phyloP scores from a whole-genome alignment of 768 basidiomycete species.

The Crepidotus variabilis region DNA sequence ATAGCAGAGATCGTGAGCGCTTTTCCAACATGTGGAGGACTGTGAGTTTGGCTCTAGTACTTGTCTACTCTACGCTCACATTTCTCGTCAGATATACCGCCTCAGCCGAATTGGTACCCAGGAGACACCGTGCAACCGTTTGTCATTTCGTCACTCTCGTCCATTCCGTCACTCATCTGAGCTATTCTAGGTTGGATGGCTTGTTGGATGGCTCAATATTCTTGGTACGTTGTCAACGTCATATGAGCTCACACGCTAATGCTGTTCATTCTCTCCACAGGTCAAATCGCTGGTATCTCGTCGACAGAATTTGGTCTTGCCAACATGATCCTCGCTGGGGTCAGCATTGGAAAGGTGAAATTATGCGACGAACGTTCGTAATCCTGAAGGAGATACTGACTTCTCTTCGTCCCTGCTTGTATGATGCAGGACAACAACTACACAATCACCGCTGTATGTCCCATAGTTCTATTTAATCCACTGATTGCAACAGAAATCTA shows the following conservation, averaged over 20 bases:
- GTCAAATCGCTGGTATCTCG: conserved; percentile 81
- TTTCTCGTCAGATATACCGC: conserved; percentile 61
- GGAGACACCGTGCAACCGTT: conserved; percentile 60
- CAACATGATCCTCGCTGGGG: conserved; percentile 79
- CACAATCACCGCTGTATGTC: conserved; percentile 45
- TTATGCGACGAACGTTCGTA: not conserved
- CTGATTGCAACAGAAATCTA: not conserved
- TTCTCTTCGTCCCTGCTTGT: not conserved
- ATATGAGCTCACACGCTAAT: not conserved
- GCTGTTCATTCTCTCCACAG: conserved; percentile 24
- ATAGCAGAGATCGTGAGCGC: conserved; percentile 79
- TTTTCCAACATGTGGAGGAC: conserved; percentile 69
- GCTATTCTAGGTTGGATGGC: conserved; percentile 56
- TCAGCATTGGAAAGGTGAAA: conserved; percentile 50
- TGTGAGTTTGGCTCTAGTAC: conserved; percentile 48
- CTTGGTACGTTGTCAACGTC: conserved; percentile 40
- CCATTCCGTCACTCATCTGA: conserved; percentile 2
- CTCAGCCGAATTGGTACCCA: conserved; percentile 70
- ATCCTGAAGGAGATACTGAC: not conserved
- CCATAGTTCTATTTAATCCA: not conserved
- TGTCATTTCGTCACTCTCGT: conserved; percentile 8
- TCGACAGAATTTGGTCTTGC: conserved; percentile 83
- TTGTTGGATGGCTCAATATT: conserved; percentile 83
- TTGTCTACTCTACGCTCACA: not conserved
- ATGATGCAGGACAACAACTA: conserved; percentile 56